phyloP scores from a whole-genome alignment of 2,329 filamentous ascomycete species.

The Onygenales sp. region DNA sequence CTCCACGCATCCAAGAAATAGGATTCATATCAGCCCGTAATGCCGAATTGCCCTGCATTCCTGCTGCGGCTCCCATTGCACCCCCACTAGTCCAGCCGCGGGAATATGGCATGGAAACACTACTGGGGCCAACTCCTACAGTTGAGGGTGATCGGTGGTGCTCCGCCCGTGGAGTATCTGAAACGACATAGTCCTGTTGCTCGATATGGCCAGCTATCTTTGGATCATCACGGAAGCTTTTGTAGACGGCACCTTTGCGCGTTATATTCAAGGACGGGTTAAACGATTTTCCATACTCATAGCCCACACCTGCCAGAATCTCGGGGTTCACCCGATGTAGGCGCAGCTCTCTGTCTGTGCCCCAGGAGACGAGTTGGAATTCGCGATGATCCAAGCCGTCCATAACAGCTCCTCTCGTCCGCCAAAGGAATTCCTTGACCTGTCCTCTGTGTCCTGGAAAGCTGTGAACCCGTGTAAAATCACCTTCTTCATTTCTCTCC shows the following conservation, averaged over 20 bases:
- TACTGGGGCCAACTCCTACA: slow-evolving; percentile 37
- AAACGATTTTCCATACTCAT: slow-evolving; percentile 58
- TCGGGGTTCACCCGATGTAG: slow-evolving; percentile 63
- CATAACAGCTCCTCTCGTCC: slow-evolving; percentile 60
- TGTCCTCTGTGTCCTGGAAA: slow-evolving; percentile 51
- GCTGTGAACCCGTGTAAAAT: slow-evolving; percentile 37
- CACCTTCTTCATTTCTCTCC: slow-evolving; percentile 19
- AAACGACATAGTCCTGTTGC: neutral
- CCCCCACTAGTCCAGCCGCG: slow-evolving; percentile 35
- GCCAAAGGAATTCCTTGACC: slow-evolving; percentile 88
- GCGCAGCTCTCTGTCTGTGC: slow-evolving; percentile 71
- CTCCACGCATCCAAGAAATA: slow-evolving; percentile 56
- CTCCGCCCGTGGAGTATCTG: slow-evolving; percentile 6
- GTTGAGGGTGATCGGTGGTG: slow-evolving; percentile 15
- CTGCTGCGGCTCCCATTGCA: slow-evolving; percentile 39
- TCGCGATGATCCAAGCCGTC: slow-evolving; percentile 72
- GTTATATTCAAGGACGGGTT: slow-evolving; percentile 61
- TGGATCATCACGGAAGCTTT: slow-evolving; percentile 60
- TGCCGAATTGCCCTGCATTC: slow-evolving; percentile 39
- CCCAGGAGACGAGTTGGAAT: slow-evolving; percentile 90
- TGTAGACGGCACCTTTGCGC: slow-evolving; percentile 74
- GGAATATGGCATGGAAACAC: slow-evolving; percentile 45
- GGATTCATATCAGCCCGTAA: slow-evolving; percentile 45
- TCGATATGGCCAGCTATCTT: neutral
- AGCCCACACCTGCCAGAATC: slow-evolving; percentile 59